Conservation (phyloP, 495 filamentous ascomycete species). For the Hypoxylon rickii region DNA sequence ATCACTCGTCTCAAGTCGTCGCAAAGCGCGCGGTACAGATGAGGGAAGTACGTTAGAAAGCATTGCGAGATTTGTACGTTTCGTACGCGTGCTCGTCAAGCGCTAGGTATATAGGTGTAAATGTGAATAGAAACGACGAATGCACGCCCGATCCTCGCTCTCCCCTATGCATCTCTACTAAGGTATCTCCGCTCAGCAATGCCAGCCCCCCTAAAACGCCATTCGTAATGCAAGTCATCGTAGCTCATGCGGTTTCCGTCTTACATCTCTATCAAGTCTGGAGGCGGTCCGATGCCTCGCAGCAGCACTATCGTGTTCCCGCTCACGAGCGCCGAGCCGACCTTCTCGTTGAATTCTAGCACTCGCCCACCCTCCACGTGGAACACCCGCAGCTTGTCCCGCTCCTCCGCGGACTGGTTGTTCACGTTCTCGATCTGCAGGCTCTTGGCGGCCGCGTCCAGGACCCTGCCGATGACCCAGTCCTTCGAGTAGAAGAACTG, state of each 20-base stretch:
- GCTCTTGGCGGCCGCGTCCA: slow-evolving; percentile 84
- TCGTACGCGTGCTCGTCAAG: too few species aligned
- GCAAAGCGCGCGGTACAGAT: not conserved
- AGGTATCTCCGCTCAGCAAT: slow-evolving; percentile 27
- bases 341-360: slow-evolving; percentile 82
- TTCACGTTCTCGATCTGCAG: slow-evolving; percentile 87
- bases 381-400: slow-evolving; percentile 79
- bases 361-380: slow-evolving; percentile 89
- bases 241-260: slow-evolving; percentile 4
- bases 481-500: slow-evolving; percentile 84
- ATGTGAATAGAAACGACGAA: slow-evolving; percentile 13
- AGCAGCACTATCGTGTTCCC: slow-evolving; percentile 91
- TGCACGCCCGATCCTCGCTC: slow-evolving; percentile 3
- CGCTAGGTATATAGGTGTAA: not conserved
- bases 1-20: slow-evolving; percentile 1
- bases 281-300: slow-evolving; percentile 72
- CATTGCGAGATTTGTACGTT: slow-evolving; percentile 9
- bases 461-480: slow-evolving; percentile 85
- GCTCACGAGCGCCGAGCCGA: slow-evolving; percentile 67
- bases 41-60: not conserved
- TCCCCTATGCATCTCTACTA: not conserved
- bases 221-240: slow-evolving; percentile 21
- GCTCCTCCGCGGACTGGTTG: slow-evolving; percentile 77
- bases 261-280: slow-evolving; percentile 52
- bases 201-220: slow-evolving; percentile 27